phyloP scores from a whole-genome alignment of 2,329 filamentous ascomycete species.

The Exophiala xenobiotica region DNA sequence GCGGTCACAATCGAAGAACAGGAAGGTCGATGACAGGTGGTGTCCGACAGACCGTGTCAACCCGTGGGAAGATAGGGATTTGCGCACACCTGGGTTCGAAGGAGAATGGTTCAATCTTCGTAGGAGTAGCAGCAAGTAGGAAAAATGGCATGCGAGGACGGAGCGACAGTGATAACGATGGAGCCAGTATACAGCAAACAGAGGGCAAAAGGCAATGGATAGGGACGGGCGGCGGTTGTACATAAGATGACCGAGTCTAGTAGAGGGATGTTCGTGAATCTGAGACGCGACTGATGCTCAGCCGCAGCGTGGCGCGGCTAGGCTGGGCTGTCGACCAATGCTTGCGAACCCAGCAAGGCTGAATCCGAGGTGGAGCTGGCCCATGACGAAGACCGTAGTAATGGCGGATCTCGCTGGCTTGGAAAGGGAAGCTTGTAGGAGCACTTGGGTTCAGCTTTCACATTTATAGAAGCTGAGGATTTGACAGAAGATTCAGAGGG shows the following conservation, averaged over 20 bases:
- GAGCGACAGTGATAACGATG: neutral
- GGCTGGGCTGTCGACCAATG: neutral
- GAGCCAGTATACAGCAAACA: neutral
- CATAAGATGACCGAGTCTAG: neutral
- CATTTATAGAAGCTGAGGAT: no score
- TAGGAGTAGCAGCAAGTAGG: neutral
- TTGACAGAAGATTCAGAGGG: no score
- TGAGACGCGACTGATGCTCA: conserved; percentile 8
- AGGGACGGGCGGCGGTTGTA: neutral
- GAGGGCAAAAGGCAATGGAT: neutral
- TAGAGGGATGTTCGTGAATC: neutral
- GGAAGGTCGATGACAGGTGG: neutral
- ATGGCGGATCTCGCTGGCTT: neutral
- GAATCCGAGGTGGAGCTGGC: neutral
- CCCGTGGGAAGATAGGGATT: no score
- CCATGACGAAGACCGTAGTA: neutral
- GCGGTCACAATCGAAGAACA: no score
- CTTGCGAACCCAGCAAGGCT: conserved; percentile 1
- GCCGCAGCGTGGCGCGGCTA: conserved; percentile 2
- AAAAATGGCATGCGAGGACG: neutral
- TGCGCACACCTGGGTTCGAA: no score
- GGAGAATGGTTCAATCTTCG: no score
- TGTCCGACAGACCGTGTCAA: neutral
- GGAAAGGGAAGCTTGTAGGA: neutral
- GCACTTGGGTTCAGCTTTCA: neutral